Percentiles rank a stretch among this genome's conserved stretches.
phyloP scores from a whole-genome alignment of 2,329 filamentous ascomycete genomes.

The Zymoseptoria tritici region DNA sequence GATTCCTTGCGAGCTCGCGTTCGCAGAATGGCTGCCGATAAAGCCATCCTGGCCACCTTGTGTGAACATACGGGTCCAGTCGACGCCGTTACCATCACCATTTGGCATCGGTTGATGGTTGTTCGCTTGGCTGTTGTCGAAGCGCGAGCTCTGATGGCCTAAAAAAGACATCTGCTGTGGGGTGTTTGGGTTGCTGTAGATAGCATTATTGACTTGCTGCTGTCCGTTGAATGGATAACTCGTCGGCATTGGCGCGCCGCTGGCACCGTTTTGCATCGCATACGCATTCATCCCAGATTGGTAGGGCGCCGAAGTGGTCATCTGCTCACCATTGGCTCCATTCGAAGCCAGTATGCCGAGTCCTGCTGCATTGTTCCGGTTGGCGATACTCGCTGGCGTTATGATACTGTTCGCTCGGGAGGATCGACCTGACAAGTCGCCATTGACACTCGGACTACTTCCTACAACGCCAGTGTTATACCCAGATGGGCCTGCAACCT shows the following conservation, averaged over 20 bases:
- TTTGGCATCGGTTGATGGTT: conserved; percentile 24
- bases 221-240: conserved; percentile 26
- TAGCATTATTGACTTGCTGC: conserved; percentile 24
- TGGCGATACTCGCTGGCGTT: conserved; percentile 30
- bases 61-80: conserved; percentile 41
- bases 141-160: conserved; percentile 32
- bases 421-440: conserved; percentile 40
- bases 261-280: conserved; percentile 27
- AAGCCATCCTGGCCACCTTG: conserved; percentile 40
- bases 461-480: conserved; percentile 26
- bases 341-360: conserved; percentile 28
- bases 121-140: conserved; percentile 30
- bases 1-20: conserved; percentile 31
- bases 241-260: conserved; percentile 23
- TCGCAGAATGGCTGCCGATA: conserved; percentile 42
- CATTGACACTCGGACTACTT: conserved; percentile 31
- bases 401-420: conserved; percentile 45
- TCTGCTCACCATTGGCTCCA: conserved; percentile 22
- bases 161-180: conserved; percentile 31
- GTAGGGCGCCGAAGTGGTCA: conserved; percentile 23
- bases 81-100: conserved; percentile 30
- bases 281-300: conserved; percentile 28
- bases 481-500: conserved; percentile 24
- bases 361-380: conserved; percentile 27
- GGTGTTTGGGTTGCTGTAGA: conserved; percentile 21